These are phyloP conservation scores for Prunus yedoensis DNA, from an alignment of 331 rosid genomes.

Conservation along the genomic window DNA sequence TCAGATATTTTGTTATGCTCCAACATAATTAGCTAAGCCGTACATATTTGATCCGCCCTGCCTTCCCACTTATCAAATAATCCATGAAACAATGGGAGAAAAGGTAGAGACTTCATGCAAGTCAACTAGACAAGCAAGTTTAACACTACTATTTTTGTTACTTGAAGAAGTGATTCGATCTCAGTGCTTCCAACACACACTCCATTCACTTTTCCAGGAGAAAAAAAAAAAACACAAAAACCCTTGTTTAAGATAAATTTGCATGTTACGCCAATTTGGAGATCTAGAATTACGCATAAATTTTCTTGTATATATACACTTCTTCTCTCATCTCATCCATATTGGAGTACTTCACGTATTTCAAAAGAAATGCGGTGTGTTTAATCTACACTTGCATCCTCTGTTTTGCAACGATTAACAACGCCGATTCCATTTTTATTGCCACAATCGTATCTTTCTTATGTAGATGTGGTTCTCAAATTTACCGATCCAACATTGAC, in stretches of 20 bases:
- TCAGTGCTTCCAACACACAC: conserved; percentile 43
- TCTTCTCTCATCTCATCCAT: too few species aligned
- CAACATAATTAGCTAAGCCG: too few species aligned
- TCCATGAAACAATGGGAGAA: conserved; percentile 2
- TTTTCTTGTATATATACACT: too few species aligned
- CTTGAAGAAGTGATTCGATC: conserved; percentile 29
- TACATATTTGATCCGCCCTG: conserved; percentile 8
- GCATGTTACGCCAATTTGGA: background rate
- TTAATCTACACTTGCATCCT: too few species aligned
- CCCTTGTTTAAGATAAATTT: background rate
- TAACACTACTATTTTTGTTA: background rate
- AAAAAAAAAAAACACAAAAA: too few species aligned
- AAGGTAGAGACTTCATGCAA: conserved; percentile 7
- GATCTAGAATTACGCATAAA: background rate
- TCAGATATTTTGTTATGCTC: too few species aligned
- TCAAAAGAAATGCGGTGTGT: too few species aligned
- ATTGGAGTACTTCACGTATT: too few species aligned
- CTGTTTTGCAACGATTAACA: too few species aligned
- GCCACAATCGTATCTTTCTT: too few species aligned
- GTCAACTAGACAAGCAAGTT: conserved; percentile 22
- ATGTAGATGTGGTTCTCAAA: too few species aligned
- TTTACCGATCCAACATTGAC: background rate
- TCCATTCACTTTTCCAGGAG: conserved; percentile 27
- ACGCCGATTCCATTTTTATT: too few species aligned
- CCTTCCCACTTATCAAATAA: conserved; percentile 15